Percentiles rank a stretch among this genome's conserved stretches.
Evolutionary conservation across 768 basidiomycete genomes (phyloP).

Genomic region (Mycena albidolilacea): DNA sequence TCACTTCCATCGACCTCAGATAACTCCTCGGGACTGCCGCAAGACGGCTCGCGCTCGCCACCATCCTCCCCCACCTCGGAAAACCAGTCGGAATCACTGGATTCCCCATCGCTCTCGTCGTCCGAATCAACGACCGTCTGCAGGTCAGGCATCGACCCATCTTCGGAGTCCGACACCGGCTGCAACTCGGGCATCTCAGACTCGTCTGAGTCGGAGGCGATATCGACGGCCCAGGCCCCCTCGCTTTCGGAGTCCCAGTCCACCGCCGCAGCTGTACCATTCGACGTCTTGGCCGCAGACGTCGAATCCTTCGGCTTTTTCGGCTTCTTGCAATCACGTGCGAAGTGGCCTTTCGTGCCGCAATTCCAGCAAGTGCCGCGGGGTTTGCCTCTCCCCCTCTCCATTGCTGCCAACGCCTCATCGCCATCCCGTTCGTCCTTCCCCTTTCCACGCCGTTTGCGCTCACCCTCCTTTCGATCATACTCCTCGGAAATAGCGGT

Average conservation of each 20-base stretch:
- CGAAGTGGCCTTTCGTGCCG: not conserved
- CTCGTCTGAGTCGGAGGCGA: not conserved
- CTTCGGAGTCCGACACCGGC: conserved; percentile 20
- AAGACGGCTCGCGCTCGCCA: no score
- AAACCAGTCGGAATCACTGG: no score
- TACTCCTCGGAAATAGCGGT: not conserved
- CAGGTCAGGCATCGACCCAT: not conserved
- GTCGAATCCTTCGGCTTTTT: not conserved
- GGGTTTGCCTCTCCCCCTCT: not conserved
- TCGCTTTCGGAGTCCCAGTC: conserved; percentile 33
- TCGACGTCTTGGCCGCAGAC: not conserved
- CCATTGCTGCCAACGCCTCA: not conserved
- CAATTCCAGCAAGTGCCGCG: not conserved
- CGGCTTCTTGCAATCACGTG: not conserved
- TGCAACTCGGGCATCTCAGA: no score
- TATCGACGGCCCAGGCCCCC: conserved; percentile 33
- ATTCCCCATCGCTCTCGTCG: not conserved
- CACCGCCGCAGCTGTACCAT: conserved; percentile 21
- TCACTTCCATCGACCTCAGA: conserved; percentile 28
- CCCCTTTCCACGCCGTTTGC: not conserved
- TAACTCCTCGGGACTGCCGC: conserved; percentile 32
- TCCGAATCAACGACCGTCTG: conserved; percentile 7
- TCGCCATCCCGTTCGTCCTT: not conserved
- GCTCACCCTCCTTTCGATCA: not conserved
- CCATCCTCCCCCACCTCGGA: conserved; percentile 36